A percentile compares a stretch with the other conserved stretches of the same genome.
phyloP scores from a whole-genome alignment of 768 basidiomycete genomes.

The Tulasnella sp. region DNA sequence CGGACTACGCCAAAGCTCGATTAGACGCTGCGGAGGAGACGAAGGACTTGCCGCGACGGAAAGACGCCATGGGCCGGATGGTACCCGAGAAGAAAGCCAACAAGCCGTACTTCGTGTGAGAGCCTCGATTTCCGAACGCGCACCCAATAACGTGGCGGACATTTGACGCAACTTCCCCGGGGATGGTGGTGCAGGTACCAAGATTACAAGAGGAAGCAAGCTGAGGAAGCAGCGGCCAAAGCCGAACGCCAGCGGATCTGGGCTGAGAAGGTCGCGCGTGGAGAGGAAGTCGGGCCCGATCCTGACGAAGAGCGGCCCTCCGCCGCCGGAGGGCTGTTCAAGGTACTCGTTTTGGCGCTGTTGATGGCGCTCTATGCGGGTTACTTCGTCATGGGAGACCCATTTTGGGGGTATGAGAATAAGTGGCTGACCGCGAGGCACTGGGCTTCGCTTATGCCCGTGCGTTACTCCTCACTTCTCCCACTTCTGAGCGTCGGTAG shows the following conservation, averaged over 20 bases:
- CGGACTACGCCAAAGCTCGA: not conserved
- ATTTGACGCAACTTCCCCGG: slow-evolving; percentile 24
- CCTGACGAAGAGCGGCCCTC: slow-evolving; percentile 52
- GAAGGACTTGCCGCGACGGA: slow-evolving; percentile 14
- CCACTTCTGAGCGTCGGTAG: not conserved
- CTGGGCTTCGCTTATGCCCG: slow-evolving; percentile 53
- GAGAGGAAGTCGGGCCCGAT: slow-evolving; percentile 60
- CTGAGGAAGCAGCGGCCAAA: slow-evolving; percentile 56
- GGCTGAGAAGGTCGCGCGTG: slow-evolving; percentile 59
- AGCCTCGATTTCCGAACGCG: slow-evolving; percentile 18
- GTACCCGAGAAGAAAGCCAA: slow-evolving; percentile 79
- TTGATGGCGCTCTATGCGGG: slow-evolving; percentile 50
- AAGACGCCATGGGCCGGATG: slow-evolving; percentile 50
- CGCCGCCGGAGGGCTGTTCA: slow-evolving; percentile 42
- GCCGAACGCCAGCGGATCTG: slow-evolving; percentile 57
- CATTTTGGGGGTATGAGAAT: slow-evolving; percentile 69
- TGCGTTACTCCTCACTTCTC: slow-evolving; percentile 21
- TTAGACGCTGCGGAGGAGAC: slow-evolving; percentile 4
- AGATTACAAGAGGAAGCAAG: slow-evolving; percentile 36
- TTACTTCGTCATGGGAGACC: slow-evolving; percentile 80
- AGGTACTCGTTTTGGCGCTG: slow-evolving; percentile 49
- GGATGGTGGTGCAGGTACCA: slow-evolving; percentile 16
- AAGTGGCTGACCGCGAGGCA: slow-evolving; percentile 37
- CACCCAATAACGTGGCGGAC: not conserved
- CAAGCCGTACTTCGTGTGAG: slow-evolving; percentile 70